Evolutionary conservation across 2,329 filamentous ascomycete species (phyloP), one percentile per base, ranked within the genome.

Genomic region (Penicillium sp.): DNA sequence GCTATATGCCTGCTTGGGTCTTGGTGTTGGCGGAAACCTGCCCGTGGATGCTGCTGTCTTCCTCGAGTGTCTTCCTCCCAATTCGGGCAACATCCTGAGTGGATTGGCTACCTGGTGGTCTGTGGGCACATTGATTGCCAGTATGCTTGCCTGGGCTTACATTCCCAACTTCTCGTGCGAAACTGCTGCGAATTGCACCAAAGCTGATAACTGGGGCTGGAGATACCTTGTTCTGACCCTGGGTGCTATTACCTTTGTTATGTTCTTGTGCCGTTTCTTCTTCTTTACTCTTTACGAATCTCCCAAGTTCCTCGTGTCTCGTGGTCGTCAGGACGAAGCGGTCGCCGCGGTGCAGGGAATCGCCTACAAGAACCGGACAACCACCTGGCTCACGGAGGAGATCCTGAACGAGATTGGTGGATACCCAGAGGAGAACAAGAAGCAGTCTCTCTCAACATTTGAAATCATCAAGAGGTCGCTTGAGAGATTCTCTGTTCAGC

Each of bases 71-170:
- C 74, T 95, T 0, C 90, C 90, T 0, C 85, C 87, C 52, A 82
- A 85, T 0, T 87, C 84, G n/a, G 85, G 84, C 57, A 84, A 85
- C 29, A 79, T 94, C 13, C 76, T 94, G 28, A 94, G 89, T 0
- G 78, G 93, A 44, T 78, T 95, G n/a, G 90, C 88, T 6, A 82
- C 91, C 7, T 94, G 89, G 87, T 95, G 90, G 89, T 88, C 90
- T 0, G 74, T 95, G 16, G 90, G 90, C 6, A 89, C 94, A 66
- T 78, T 95, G 7, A 80, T 87, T 51, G 85, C 87, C 45, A 73
- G 66, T 66, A 52, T 70, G 68, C 77, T 89, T 44, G 89, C 87
- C 5, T 93, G 88, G 89, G 86, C 79, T 46, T 89, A 86, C 61
- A 86, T 93, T 49, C 82, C 85, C 43, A 83, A 83, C 60, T 88